Evolutionary conservation across 148 eudicot genomes (phyloP), one percentile per base, ranked within the genome.

Genomic region (Dianthus caryophyllus): DNA sequence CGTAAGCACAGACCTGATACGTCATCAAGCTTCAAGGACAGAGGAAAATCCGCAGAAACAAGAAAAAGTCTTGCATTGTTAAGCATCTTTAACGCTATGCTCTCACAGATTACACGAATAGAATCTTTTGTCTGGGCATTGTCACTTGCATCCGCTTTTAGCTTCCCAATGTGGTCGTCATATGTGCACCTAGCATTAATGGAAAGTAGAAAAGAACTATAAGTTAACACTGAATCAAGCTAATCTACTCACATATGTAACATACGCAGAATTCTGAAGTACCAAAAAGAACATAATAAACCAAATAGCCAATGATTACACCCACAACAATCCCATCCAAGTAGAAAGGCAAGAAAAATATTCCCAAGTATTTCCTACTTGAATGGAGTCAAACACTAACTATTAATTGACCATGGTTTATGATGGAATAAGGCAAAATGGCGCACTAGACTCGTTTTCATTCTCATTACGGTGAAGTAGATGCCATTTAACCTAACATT

Each of bases 21-120:
- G 69, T 88, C 96, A 70, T 88, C 84, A 70, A 88, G 85, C 65
- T 84, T 79, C 41, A 86, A 74, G 55, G 84, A 71, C 65, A 88
- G 73, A 2, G 97, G 99, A 84, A 94, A 80, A 63, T 90, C 96
- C 70, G 87, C 87, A 21, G 96, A 86, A 39, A 90, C 86, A 14
- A 90, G 92, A 73, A 67, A 83, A 33, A 94, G 70, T 73, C 88
- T 94, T 66, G 96, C 87, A 77, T 90, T 88, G 65, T 90, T 84
- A 22, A 94, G 91, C 96, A 94, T 84, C 83, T 82, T 90, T 38
- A 85, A 38, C 38, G 92, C 99, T 75, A 94, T 67, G 65, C 79
- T 83, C 77, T 90, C 87, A 61, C 97, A 90, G 31, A 94, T 85
- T 22, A 84, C 61, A 39, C 88, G 87, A 76, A 84, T 88, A 13